Conservation (phyloP, 768 basidiomycete species). For the Suillus americanus region DNA sequence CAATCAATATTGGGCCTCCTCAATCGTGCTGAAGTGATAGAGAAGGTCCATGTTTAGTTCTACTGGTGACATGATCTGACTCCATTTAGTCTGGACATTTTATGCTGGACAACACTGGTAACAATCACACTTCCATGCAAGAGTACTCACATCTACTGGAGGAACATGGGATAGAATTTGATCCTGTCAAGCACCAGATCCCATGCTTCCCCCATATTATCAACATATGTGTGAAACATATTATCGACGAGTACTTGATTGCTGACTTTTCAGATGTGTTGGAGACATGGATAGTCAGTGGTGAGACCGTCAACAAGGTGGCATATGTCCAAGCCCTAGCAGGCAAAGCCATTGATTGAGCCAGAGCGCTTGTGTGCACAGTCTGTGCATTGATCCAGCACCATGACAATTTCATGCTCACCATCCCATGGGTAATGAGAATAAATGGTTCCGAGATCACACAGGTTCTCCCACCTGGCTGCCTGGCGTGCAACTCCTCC, state of each 20-base stretch:
- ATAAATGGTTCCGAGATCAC: not conserved
- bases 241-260: constrained; percentile 5
- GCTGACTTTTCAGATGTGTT: not conserved
- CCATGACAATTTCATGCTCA: not conserved
- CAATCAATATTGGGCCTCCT: not conserved
- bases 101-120: constrained; percentile 16
- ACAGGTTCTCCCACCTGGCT: not conserved
- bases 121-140: constrained; percentile 16
- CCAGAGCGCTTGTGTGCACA: not conserved
- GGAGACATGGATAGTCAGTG: constrained; percentile 6
- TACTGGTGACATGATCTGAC: constrained; percentile 7
- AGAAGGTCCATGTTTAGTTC: not conserved
- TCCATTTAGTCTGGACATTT: constrained; percentile 4
- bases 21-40: not conserved
- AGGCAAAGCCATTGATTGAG: not conserved
- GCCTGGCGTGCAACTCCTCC: not conserved
- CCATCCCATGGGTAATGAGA: not conserved
- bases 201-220: constrained; percentile 22
- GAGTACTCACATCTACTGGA: constrained; percentile 1
- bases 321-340: constrained; percentile 1
- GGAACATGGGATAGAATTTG: constrained; percentile 9
- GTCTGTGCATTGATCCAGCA: not conserved
- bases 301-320: constrained; percentile 3
- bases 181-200: constrained; percentile 11
- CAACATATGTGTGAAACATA: constrained; percentile 11